A percentile compares a stretch with the other conserved stretches of the same genome.
phyloP scores from a whole-genome alignment of 2,329 filamentous ascomycete genomes.

The Epichloe festucae region DNA sequence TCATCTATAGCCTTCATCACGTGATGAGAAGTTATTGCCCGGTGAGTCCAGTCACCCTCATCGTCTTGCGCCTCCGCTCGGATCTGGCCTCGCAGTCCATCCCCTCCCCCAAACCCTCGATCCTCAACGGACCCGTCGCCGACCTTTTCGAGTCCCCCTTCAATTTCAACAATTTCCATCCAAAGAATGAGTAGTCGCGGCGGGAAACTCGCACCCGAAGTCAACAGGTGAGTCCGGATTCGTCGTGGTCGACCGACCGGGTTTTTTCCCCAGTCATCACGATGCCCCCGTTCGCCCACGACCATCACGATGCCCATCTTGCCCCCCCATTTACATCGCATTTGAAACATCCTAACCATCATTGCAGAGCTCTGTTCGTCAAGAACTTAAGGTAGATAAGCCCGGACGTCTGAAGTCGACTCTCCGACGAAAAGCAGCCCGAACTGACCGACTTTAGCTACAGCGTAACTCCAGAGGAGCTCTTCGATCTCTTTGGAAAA shows the following conservation, averaged over 20 bases:
- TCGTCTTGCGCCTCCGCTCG: constrained; percentile 15
- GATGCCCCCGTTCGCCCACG: background rate
- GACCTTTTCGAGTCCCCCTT: constrained; percentile 17
- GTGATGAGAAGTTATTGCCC: constrained; percentile 11
- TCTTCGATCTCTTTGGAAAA: constrained; percentile 98
- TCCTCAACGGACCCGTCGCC: constrained; percentile 6
- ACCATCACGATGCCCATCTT: background rate
- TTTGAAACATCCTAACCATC: constrained; percentile 19
- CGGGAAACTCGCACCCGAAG: constrained; percentile 97
- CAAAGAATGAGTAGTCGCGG: constrained; percentile 94
- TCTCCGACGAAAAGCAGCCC: background rate
- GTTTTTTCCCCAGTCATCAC: background rate
- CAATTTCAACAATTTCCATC: constrained; percentile 21
- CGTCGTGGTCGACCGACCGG: constrained; percentile 1
- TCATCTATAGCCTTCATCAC: constrained; percentile 11
- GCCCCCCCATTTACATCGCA: background rate
- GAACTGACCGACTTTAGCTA: constrained; percentile 49
- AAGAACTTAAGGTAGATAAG: constrained; percentile 83
- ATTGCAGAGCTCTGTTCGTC: constrained; percentile 87
- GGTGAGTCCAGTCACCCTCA: constrained; percentile 15
- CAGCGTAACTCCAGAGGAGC: constrained; percentile 95
- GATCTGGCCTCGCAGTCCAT: constrained; percentile 18
- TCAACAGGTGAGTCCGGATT: constrained; percentile 60
- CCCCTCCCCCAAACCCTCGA: constrained; percentile 15
- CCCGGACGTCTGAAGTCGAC: background rate